Conservation (phyloP, 495 filamentous ascomycete genomes). For the Aspergillus taichungensis region DNA sequence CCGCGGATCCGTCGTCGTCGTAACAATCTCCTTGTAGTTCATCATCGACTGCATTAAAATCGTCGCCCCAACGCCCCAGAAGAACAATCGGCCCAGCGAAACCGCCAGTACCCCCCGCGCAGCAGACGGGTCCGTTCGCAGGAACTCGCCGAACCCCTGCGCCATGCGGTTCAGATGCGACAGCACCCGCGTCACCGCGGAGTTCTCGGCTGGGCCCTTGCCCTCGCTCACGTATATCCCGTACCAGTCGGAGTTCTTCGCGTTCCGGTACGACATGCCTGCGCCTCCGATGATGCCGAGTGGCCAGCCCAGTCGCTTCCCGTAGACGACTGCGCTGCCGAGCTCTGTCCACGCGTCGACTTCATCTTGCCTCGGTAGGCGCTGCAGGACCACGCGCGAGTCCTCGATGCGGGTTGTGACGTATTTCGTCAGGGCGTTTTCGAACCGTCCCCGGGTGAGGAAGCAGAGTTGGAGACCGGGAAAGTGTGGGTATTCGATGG, state of each 20-base stretch:
- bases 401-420: conserved; percentile 13
- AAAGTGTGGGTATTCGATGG: conserved; percentile 14
- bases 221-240: conserved; percentile 1
- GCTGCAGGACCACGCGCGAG: conserved; percentile 12
- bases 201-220: too few species aligned
- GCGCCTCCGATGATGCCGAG: conserved; percentile 5
- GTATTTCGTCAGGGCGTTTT: conserved; percentile 1
- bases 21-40: conserved; percentile 7
- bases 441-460: conserved; percentile 15
- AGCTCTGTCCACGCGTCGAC: conserved; percentile 25
- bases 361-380: conserved; percentile 26
- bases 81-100: conserved; percentile 14
- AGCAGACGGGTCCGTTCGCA: not conserved
- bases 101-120: not conserved
- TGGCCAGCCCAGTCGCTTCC: conserved; percentile 13
- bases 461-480: conserved; percentile 26
- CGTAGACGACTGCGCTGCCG: conserved; percentile 14
- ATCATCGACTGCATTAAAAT: conserved; percentile 1
- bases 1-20: conserved; percentile 18
- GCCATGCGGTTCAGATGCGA: too few species aligned
- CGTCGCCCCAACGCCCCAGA: conserved; percentile 6
- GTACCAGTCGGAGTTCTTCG: conserved; percentile 3
- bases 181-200: too few species aligned
- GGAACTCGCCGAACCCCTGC: too few species aligned
- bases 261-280: conserved; percentile 4